Evolutionary conservation across 805 yeast genomes (phyloP).

Genomic region (Candida sanyiensis): DNA sequence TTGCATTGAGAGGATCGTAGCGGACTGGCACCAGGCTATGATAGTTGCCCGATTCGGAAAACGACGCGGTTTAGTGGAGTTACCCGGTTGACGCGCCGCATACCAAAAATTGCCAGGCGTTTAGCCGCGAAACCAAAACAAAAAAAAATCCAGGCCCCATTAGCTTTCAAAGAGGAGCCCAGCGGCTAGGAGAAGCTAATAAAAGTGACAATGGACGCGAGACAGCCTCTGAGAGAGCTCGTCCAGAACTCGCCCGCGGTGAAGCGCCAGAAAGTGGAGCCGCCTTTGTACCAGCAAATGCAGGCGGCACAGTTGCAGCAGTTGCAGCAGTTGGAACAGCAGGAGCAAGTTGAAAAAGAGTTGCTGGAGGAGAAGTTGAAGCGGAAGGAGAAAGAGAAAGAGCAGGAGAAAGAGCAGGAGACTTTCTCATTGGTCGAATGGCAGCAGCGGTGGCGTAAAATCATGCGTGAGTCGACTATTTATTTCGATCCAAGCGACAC

Average conservation of each 20-base stretch:
- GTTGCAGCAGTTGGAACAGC: constrained; percentile 2
- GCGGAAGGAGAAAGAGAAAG: not conserved
- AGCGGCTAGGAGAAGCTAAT: no score
- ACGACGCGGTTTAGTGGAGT: not conserved
- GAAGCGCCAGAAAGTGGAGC: constrained; percentile 21
- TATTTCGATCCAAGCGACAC: constrained; percentile 47
- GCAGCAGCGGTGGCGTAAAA: constrained; percentile 56
- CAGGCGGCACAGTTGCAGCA: constrained; percentile 6
- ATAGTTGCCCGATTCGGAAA: not conserved
- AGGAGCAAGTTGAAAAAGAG: not conserved
- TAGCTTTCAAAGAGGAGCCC: no score
- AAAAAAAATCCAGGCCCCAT: not conserved
- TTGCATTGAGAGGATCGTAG: no score
- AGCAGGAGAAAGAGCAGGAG: not conserved
- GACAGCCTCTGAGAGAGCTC: constrained; percentile 22
- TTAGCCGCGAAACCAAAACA: constrained; percentile 8
- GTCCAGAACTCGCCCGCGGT: constrained; percentile 25
- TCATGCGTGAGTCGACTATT: constrained; percentile 49
- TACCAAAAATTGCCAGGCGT: no score
- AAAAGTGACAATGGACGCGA: constrained; percentile 9
- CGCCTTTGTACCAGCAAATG: not conserved
- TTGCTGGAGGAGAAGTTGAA: not conserved
- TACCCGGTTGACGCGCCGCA: constrained; percentile 16
- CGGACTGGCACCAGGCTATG: no score
- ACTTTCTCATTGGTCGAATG: constrained; percentile 38